Percentiles rank a stretch among this genome's conserved stretches.
phyloP scores from a whole-genome alignment of 805 yeast genomes.

The Starmerella apis region DNA sequence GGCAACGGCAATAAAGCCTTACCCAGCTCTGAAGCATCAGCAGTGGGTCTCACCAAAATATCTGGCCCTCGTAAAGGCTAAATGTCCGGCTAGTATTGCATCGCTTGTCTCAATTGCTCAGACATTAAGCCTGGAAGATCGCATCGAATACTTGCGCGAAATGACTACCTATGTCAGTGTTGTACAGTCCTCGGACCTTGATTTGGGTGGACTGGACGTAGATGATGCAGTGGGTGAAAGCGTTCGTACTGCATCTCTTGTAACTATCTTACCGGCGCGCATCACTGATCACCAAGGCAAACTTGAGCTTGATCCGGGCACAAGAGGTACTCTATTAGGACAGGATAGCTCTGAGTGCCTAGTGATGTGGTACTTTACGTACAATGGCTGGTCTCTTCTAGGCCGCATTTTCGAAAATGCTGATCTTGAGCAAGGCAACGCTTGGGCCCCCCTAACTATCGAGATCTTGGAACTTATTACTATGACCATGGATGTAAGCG shows the following conservation, averaged over 20 bases:
- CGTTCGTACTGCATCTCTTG: conserved; percentile 24
- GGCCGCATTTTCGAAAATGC: conserved; percentile 69
- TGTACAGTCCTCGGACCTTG: conserved; percentile 12
- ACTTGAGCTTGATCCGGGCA: conserved; percentile 42
- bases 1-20: conserved; percentile 35
- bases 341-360: conserved; percentile 30
- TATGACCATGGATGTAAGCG: conserved; percentile 35
- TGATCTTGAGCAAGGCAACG: conserved; percentile 22
- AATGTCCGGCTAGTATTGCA: conserved; percentile 54
- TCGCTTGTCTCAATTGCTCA: conserved; percentile 40
- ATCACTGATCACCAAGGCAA: conserved; percentile 40
- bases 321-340: conserved; percentile 59
- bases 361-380: conserved; percentile 60
- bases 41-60: conserved; percentile 42
- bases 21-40: conserved; percentile 39
- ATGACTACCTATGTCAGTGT: conserved; percentile 48
- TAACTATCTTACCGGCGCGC: conserved; percentile 49
- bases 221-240: conserved; percentile 39
- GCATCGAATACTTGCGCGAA: conserved; percentile 43
- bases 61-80: conserved; percentile 51
- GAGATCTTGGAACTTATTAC: conserved; percentile 46
- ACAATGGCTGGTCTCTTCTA: conserved; percentile 78
- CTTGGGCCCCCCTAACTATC: conserved; percentile 35
- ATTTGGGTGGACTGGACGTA: conserved; percentile 32
- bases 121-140: conserved; percentile 7